Evolutionary conservation across 306 rosid species (phyloP).

Genomic region (Cucurbita ficifolia): DNA sequence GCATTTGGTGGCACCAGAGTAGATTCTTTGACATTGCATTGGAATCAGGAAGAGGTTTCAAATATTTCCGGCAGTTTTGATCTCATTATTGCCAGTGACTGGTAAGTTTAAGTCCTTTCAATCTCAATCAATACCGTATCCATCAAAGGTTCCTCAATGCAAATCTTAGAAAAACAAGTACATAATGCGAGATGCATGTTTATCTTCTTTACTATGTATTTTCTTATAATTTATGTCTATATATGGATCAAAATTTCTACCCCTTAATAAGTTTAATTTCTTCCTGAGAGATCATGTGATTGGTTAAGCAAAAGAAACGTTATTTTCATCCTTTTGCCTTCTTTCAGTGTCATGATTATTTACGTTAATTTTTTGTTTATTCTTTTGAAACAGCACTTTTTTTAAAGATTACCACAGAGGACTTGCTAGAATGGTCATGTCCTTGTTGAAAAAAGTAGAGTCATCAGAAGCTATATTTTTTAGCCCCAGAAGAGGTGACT

Average conservation of each 20-base stretch:
- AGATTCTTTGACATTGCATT: constrained; percentile 65
- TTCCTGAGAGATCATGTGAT: neutral
- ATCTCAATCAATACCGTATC: neutral
- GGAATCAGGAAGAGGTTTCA: constrained; percentile 51
- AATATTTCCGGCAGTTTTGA: constrained; percentile 40
- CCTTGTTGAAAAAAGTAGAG: constrained; percentile 32
- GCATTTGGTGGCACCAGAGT: constrained; percentile 70
- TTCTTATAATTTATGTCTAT: neutral
- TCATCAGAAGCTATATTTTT: constrained; percentile 53
- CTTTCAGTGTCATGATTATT: neutral
- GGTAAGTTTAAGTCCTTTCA: constrained; percentile 28
- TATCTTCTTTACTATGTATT: neutral
- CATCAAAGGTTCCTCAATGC: neutral
- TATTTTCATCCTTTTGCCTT: neutral
- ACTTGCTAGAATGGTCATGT: constrained; percentile 45
- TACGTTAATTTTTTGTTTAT: constrained; percentile 1
- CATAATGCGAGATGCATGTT: neutral
- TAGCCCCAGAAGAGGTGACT: constrained; percentile 69
- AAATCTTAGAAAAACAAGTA: neutral
- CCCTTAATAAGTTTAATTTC: neutral
- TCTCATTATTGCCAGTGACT: constrained; percentile 69
- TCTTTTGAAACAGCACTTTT: constrained; percentile 54
- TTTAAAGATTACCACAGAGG: constrained; percentile 62
- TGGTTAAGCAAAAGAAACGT: neutral
- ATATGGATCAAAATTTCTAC: neutral